Base-by-base conservation (phyloP, 176 grass and related monocot genomes). In the Zoysia japonica region DNA sequence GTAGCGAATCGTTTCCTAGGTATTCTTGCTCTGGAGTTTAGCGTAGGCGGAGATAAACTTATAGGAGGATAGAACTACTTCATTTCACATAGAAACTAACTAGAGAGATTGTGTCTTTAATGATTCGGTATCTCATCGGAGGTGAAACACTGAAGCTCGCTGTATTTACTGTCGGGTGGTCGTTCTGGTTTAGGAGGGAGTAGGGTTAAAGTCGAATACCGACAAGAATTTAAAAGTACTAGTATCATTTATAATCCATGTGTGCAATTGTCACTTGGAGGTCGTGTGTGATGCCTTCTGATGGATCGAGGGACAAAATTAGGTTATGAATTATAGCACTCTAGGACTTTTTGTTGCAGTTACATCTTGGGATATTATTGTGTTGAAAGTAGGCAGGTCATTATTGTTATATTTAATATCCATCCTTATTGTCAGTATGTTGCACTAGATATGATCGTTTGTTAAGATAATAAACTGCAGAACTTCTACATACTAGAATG, bases 321-420 rank as follows among this genome's bases (percentile, higher is more conserved):
- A 45, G 19, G 47, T 70, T 54, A 75, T 28, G 15, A 62, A 13
- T 9, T 50, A 51, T 13, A 35, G 48, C 65, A n/a, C 36, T 48
- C 40, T 47, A 40, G 20, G 20, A 74, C 17, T 13, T 63, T 39
- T 9, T 56, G 37, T 9, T 48, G 15, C 64, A 47, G 12, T 75
- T 64, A 75, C 19, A 2, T 61, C 42, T 40, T 2, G 20, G 3
- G 53, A 54, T 12, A 75, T 54, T 52, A 9, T 73, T 40, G 42
- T 50, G 5, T 50, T 62, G 47, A 42, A 12, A 64, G 37, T 11
- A 55, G 52, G 43, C 10, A 53, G 47, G 5, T 1, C 48, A 28
- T 75, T 83, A 67, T 40, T 42, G 28, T 79, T 79, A 68, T 64
- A 36, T 80, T 53, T n/a, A 65, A 71, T 71, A n/a, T 68, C 59